Evolutionary conservation across 768 basidiomycete genomes (phyloP).

Genomic region (Podaxis mareebaensis): DNA sequence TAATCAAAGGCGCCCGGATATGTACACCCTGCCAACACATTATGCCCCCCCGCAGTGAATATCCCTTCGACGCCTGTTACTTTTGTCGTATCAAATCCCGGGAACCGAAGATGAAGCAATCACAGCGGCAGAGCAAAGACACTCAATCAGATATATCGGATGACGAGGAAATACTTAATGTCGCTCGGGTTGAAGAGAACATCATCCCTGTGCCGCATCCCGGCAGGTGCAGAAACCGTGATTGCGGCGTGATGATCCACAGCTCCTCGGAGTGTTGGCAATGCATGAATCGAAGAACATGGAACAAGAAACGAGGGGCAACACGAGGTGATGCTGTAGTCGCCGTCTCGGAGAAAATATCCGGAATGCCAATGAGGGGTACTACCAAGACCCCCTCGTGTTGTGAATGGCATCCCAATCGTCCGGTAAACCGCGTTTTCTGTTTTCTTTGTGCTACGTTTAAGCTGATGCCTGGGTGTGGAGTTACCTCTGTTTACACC

Average conservation of each 20-base stretch:
- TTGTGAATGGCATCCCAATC: conserved; percentile 5
- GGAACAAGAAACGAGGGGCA: neutral
- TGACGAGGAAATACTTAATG: neutral
- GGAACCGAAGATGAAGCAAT: neutral
- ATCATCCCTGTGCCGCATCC: neutral
- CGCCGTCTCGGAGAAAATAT: conserved; percentile 8
- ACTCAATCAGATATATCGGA: neutral
- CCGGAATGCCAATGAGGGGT: neutral
- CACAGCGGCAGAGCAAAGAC: too few relatives aligned
- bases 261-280: conserved; percentile 15
- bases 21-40: conserved; percentile 11
- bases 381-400: neutral
- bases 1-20: conserved; percentile 5
- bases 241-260: neutral
- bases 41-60: conserved; percentile 5
- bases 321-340: conserved; percentile 1
- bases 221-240: conserved; percentile 9
- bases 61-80: neutral
- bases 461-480: neutral
- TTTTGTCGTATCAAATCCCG: neutral
- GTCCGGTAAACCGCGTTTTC: conserved; percentile 4
- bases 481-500: conserved; percentile 27
- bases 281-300: conserved; percentile 11
- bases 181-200: neutral
- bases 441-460: neutral